These are phyloP conservation scores for Chernovozyma sophiae-reginae DNA, from an alignment of 1,139 yeast species.

Conservation along the genomic window DNA sequence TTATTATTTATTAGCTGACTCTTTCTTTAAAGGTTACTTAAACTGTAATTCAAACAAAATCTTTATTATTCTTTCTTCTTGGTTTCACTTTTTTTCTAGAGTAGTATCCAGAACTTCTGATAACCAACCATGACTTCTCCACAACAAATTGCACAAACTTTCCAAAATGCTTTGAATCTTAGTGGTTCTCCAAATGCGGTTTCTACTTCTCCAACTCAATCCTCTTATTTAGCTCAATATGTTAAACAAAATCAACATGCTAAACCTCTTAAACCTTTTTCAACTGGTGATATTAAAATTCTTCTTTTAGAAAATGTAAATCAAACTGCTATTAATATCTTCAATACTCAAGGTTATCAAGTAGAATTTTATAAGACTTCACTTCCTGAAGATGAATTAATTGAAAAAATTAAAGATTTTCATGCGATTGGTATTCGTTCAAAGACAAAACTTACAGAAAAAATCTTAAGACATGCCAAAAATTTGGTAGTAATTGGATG, in stretches of 20 bases:
- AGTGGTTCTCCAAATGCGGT: slow-evolving; percentile 64
- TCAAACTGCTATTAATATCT: slow-evolving; percentile 82
- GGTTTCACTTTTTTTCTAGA: not conserved
- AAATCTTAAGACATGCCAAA: slow-evolving; percentile 77
- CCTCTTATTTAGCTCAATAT: slow-evolving; percentile 47
- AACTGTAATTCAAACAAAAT: too few relatives aligned
- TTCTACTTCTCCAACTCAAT: slow-evolving; percentile 67
- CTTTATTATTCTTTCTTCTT: too few relatives aligned
- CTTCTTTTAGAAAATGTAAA: slow-evolving; percentile 89
- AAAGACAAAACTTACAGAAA: slow-evolving; percentile 82
- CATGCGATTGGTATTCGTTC: slow-evolving; percentile 98
- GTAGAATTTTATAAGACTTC: slow-evolving; percentile 92
- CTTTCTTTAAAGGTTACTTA: too few relatives aligned
- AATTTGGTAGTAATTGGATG: slow-evolving; percentile 92
- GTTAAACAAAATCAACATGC: slow-evolving; percentile 32
- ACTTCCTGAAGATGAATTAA: slow-evolving; percentile 86
- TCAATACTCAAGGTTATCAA: slow-evolving; percentile 89
- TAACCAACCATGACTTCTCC: slow-evolving; percentile 53
- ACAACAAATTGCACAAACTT: slow-evolving; percentile 60
- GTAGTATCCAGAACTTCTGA: not conserved
- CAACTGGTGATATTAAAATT: slow-evolving; percentile 89
- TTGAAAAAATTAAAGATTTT: slow-evolving; percentile 88
- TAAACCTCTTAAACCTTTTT: slow-evolving; percentile 81
- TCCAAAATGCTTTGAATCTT: slow-evolving; percentile 52
- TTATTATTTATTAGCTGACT: too few relatives aligned